Percentiles rank a stretch among this genome's conserved stretches.
Conservation (phyloP, 768 basidiomycete species). For the Boletus huronensis region DNA sequence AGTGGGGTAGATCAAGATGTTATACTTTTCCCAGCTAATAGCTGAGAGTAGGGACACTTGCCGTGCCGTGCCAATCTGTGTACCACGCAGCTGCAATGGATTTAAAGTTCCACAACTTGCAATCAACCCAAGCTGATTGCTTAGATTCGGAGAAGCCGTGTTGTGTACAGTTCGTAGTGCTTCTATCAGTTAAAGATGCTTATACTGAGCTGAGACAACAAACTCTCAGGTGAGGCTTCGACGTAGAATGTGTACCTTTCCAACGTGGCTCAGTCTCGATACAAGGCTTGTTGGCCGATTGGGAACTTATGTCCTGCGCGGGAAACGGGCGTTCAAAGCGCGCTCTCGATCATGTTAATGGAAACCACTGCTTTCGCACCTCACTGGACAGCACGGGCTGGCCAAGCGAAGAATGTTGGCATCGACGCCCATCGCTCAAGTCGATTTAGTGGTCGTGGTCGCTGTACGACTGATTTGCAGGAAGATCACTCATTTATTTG, state of each 20-base stretch:
- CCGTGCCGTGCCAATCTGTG: conserved; percentile 55
- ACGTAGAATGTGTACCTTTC: neutral
- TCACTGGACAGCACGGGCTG: neutral
- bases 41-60: conserved; percentile 45
- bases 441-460: neutral
- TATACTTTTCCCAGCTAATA: conserved; percentile 65
- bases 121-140: too few species aligned
- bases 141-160: neutral
- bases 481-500: too few species aligned
- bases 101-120: too few species aligned
- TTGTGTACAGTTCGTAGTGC: too few species aligned
- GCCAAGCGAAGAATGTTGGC: neutral
- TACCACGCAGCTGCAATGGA: conserved; percentile 64
- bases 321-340: neutral
- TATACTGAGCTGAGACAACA: too few species aligned
- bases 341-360: neutral
- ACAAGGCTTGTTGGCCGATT: neutral
- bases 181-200: too few species aligned
- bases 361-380: neutral
- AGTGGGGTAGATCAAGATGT: too few species aligned
- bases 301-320: neutral
- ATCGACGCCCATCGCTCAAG: neutral
- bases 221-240: neutral
- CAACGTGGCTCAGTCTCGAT: neutral
- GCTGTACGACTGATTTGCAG: too few species aligned